phyloP scores from a whole-genome alignment of 768 basidiomycete genomes.

The Amanita jacksonii region DNA sequence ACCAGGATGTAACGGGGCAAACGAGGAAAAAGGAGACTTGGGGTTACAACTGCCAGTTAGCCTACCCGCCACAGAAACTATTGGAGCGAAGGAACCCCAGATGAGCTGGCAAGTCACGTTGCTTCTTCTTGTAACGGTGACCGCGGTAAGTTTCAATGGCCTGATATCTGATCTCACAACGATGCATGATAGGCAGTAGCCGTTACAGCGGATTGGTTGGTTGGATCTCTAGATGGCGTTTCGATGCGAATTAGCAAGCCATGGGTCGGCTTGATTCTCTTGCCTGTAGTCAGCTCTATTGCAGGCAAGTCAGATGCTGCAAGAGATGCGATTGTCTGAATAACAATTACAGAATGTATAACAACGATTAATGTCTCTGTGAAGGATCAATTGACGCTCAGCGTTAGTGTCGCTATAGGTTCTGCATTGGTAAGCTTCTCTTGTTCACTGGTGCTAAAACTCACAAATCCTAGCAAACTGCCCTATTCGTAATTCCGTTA shows the following conservation, averaged over 20 bases:
- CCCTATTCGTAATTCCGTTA: constrained; percentile 39
- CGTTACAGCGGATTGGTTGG: constrained; percentile 57
- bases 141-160: constrained; percentile 38
- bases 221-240: constrained; percentile 77
- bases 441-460: background rate
- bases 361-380: constrained; percentile 88
- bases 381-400: constrained; percentile 72
- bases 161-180: background rate
- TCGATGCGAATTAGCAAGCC: constrained; percentile 67
- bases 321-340: background rate
- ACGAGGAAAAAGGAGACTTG: background rate
- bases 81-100: constrained; percentile 32
- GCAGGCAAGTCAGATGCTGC: constrained; percentile 38
- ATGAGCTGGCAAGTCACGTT: constrained; percentile 53
- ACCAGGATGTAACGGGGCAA: too few relatives aligned
- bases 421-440: constrained; percentile 52
- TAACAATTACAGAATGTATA: constrained; percentile 54
- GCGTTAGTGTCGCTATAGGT: constrained; percentile 77
- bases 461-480: constrained; percentile 43
- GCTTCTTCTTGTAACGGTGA: constrained; percentile 45
- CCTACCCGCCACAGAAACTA: background rate
- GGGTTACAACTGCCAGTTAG: background rate
- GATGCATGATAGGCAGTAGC: constrained; percentile 34
- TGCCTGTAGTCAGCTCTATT: constrained; percentile 76
- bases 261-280: constrained; percentile 82